Evolutionary conservation across 164 flowering plant species (phyloP), one percentile per base, ranked within the genome.

Genomic region (Vitis labrusca): DNA sequence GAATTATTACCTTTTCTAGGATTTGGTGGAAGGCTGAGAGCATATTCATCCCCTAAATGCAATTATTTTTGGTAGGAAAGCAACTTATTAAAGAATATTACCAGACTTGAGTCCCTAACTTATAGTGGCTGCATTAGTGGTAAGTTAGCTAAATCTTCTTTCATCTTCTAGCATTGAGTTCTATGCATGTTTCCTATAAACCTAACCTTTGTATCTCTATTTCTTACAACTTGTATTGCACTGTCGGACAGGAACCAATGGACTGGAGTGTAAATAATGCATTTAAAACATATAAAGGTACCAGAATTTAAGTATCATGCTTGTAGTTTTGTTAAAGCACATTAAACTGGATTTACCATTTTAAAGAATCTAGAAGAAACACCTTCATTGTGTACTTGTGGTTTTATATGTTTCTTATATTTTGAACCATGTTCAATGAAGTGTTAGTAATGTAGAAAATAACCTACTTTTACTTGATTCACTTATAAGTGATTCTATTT

Each of bases 181-280:
- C 27, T 23, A 27, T 29, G 67, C 47, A 19, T 64, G 54, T 37
- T 59, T 63, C 29, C 15, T 37, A 51, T 10, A 17, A 55, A 7
- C 14, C 27, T 23, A 56, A 32, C 10, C 50, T 13, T 51, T 56
- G 62, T 69, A 10, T 13, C 48, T 55, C 11, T 30, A 54, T 76
- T 48, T 52, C 59, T 76, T 15, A 54, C 66, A 74, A 27, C 48
- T 17, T 59, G 57, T 58, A 30, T 61, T 64, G 64, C 23, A 65
- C 50, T 61, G 12, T 66, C 73, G 81, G 85, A 65, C 84, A 64
- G 84, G 73, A 72, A 66, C 74, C 68, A 27, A 89, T 88, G 90
- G 92, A 86, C 8, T 92, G 97, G 97, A 79, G 59, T 80, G 91
- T 78, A 65, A 90, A 72, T 61, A 88, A 77, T 79, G 75, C 89